Evolutionary conservation across 495 filamentous ascomycete genomes (phyloP), one percentile per base, ranked within the genome.

Genomic region (Penicillium salamii): DNA sequence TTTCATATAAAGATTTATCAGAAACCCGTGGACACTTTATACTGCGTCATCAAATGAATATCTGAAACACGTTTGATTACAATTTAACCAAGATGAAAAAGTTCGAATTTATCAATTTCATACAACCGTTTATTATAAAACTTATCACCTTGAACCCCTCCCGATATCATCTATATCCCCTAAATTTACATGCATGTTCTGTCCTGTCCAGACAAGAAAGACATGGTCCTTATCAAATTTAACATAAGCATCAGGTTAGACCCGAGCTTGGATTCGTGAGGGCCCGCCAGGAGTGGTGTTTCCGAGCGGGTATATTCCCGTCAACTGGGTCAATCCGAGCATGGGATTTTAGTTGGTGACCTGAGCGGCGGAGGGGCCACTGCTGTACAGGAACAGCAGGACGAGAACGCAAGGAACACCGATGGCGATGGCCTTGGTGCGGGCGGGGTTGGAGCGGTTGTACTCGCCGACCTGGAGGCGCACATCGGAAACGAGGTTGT

Each of bases 381-480:
- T 58, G 24, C 70, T 70, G 47, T 70, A 72, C n/a, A 93, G 69
- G 7, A 83, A 41, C 15, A 90, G 45, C 56, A 90, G 58, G 43
- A 91, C 67, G 42, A 82, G 39, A 39, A 78, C 53, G 21, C 87
- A 34, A 21, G 85, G 63, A 11, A 61, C 60, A 32, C 67, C 78
- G 46, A 89, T 71, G 47, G 85, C 68, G 31, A 88, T 63, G 20
- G 84, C 59, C 72, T 89, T 90, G 62, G 87, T 81, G 54, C 82
- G 64, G 34, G 79, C 78, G 14, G 90, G 90, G 39, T 81, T 81
- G 31, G 68, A 73, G 54, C 85, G 82, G 46, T 74, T 68, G 49
- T 62, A 65, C 55, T 65, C 61, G 68, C 79, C 54, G 83, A 59
- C 58, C 42, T 65, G 61, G 41, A 65, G 61, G 77, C 48, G 74